These are phyloP conservation scores for Penicillium sp. DNA, from an alignment of 2,329 filamentous ascomycete genomes.

Conservation along the genomic window DNA sequence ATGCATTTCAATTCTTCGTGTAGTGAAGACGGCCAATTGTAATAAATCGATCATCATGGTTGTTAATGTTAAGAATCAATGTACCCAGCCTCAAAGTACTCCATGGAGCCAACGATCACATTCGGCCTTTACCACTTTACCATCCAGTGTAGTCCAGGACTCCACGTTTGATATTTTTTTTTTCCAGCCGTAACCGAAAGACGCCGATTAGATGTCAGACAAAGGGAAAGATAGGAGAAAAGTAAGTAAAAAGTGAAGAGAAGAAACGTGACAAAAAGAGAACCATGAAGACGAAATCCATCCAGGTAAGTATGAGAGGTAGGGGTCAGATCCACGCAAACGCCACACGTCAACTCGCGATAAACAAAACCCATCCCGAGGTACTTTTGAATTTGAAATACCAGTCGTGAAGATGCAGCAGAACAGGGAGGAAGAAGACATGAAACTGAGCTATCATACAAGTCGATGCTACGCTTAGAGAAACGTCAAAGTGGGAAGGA, in stretches of 20 bases:
- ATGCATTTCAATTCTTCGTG: slow-evolving; percentile 26
- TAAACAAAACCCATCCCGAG: background rate
- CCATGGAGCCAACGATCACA: slow-evolving; percentile 23
- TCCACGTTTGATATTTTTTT: slow-evolving; percentile 15
- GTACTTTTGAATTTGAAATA: slow-evolving; percentile 15
- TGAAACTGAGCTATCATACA: slow-evolving; percentile 26
- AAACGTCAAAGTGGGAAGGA: background rate
- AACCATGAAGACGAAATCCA: slow-evolving; percentile 2
- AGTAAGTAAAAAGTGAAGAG: slow-evolving; percentile 9
- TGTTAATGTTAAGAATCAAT: background rate
- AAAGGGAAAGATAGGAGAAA: slow-evolving; percentile 17
- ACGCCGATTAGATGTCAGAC: slow-evolving; percentile 25
- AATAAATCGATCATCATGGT: slow-evolving; percentile 21
- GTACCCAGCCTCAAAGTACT: slow-evolving; percentile 23
- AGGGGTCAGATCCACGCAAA: background rate
- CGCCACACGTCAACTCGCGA: background rate
- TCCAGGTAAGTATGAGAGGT: background rate
- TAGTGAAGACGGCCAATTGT: slow-evolving; percentile 22
- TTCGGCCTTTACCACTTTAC: background rate
- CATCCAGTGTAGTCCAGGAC: slow-evolving; percentile 8
- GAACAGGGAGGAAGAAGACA: slow-evolving; percentile 16
- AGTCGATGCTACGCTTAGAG: slow-evolving; percentile 6
- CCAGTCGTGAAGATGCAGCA: slow-evolving; percentile 22
- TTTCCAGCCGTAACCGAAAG: slow-evolving; percentile 24
- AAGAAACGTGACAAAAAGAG: slow-evolving; percentile 2